These are phyloP conservation scores for Lentithecium fluviatile DNA, from an alignment of 495 filamentous ascomycete genomes.

Conservation along the genomic window DNA sequence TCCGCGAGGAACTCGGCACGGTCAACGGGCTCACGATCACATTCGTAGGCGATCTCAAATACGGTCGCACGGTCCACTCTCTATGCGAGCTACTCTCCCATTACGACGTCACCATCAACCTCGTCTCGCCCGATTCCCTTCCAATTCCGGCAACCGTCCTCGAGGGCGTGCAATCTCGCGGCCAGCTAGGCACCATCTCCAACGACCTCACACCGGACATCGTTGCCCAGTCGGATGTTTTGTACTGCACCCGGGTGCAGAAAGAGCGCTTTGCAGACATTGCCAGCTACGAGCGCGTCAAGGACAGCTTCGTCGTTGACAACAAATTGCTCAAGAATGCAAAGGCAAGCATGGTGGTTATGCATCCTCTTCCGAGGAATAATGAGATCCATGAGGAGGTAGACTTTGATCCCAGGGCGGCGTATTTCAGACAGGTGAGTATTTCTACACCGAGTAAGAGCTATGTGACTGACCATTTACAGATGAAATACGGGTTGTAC, in stretches of 20 bases:
- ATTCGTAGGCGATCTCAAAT: conserved; percentile 87
- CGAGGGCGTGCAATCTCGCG: conserved; percentile 64
- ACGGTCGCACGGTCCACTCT: conserved; percentile 92
- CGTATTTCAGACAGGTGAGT: conserved; percentile 98
- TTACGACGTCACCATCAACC: conserved; percentile 90
- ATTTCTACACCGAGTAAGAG: background rate
- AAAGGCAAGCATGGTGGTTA: conserved; percentile 84
- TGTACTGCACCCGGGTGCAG: conserved; percentile 95
- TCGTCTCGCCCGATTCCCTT: conserved; percentile 80
- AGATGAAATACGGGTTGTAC: conserved; percentile 99
- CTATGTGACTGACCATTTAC: conserved; percentile 42
- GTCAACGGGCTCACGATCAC: conserved; percentile 93
- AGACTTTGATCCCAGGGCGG: conserved; percentile 93
- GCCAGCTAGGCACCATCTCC: conserved; percentile 71
- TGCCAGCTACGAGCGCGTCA: conserved; percentile 77
- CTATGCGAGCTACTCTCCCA: conserved; percentile 88
- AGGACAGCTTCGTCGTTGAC: conserved; percentile 82
- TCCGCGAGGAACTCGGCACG: conserved; percentile 93
- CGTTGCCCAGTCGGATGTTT: conserved; percentile 75
- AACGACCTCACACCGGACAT: conserved; percentile 81
- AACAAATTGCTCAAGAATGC: conserved; percentile 87
- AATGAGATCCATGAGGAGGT: conserved; percentile 92
- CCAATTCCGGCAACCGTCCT: conserved; percentile 72
- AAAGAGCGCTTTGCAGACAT: conserved; percentile 87
- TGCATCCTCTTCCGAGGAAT: conserved; percentile 94